phyloP scores from a whole-genome alignment of 2,329 filamentous ascomycete genomes.

The Mycogone perniciosa region DNA sequence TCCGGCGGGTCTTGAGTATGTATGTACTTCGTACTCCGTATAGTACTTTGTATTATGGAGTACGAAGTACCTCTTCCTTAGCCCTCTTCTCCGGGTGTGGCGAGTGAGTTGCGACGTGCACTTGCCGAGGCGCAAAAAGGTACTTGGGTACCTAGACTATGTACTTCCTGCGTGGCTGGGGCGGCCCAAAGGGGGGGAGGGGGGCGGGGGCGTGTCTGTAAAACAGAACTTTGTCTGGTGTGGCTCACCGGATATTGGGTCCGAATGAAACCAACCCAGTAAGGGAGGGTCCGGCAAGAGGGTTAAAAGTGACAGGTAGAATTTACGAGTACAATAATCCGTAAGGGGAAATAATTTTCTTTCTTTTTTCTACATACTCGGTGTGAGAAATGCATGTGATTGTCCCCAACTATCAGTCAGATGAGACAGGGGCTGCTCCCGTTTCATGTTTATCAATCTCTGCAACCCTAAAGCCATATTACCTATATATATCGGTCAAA shows the following conservation, averaged over 20 bases:
- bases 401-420: too few relatives aligned
- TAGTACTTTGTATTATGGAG: too few relatives aligned
- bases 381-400: too few relatives aligned
- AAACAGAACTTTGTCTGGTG: neutral
- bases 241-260: constrained; percentile 10
- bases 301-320: neutral
- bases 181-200: too few relatives aligned
- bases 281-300: neutral
- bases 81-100: neutral
- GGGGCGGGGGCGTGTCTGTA: constrained; percentile 6
- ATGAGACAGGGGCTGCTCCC: too few relatives aligned
- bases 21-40: neutral
- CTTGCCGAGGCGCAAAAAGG: neutral
- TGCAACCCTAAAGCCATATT: too few relatives aligned
- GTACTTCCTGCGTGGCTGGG: neutral
- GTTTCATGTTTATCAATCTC: too few relatives aligned
- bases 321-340: too few relatives aligned
- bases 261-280: constrained; percentile 3
- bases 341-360: too few relatives aligned
- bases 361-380: too few relatives aligned
- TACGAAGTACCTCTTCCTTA: neutral
- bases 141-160: constrained; percentile 3
- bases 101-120: constrained; percentile 7
- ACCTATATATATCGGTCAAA: too few relatives aligned
- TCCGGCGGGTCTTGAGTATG: neutral